phyloP scores from a whole-genome alignment of 2,329 filamentous ascomycete species.

The Nothophaeocryptopus gaeumannii region DNA sequence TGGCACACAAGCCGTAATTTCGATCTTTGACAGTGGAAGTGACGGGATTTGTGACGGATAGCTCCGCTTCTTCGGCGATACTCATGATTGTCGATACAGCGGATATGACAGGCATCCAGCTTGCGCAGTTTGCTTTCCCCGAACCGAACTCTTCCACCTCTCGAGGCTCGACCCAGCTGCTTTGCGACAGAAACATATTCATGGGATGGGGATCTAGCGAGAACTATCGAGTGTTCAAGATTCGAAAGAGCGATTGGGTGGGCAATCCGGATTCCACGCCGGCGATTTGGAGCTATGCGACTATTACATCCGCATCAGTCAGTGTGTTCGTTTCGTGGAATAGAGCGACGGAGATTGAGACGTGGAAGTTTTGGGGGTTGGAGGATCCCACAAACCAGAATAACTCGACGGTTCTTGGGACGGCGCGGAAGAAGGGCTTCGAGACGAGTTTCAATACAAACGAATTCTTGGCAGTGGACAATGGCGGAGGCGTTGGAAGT shows the following conservation, averaged over 20 bases:
- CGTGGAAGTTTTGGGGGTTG: constrained; percentile 29
- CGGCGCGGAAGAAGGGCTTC: constrained; percentile 1
- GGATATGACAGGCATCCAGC: too few species aligned
- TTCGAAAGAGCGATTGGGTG: constrained; percentile 27
- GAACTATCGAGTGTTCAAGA: constrained; percentile 53
- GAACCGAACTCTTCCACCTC: constrained; percentile 39
- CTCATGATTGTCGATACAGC: too few species aligned
- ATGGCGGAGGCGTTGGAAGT: constrained; percentile 5
- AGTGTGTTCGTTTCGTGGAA: constrained; percentile 35
- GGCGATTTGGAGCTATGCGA: constrained; percentile 34
- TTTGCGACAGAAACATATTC: constrained; percentile 51
- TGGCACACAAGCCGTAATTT: constrained; percentile 1
- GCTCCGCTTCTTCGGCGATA: constrained; percentile 17
- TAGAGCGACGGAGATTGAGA: constrained; percentile 37
- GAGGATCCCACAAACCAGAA: constrained; percentile 11
- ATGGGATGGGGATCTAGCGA: constrained; percentile 51
- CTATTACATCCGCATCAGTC: constrained; percentile 21
- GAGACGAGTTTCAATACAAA: constrained; percentile 1
- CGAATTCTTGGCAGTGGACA: background rate
- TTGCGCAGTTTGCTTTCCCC: too few species aligned
- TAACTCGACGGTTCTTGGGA: constrained; percentile 7
- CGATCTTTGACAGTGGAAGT: constrained; percentile 20
- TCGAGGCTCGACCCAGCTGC: constrained; percentile 51
- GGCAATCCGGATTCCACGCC: constrained; percentile 46
- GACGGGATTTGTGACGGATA: constrained; percentile 20